Base-by-base conservation (phyloP, 1,284 basidiomycete genomes). In the Spongiforma sp. region DNA sequence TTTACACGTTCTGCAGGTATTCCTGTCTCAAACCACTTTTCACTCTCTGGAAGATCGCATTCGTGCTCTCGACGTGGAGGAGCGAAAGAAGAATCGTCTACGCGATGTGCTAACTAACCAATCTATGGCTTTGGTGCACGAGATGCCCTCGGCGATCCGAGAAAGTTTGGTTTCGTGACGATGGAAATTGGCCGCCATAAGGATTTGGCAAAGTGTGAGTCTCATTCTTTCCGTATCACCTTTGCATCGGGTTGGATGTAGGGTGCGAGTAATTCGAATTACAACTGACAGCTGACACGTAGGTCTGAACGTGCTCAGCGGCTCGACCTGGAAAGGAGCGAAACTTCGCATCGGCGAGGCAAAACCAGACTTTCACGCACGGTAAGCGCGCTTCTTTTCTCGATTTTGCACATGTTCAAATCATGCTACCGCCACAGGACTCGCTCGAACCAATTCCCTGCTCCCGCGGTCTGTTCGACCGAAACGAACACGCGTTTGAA, bases 41-140 rank as follows among this genome's bases (percentile, higher is more conserved):
- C 94, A 95, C 68, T 84, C 86, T 19, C 87, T 99, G 30, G 98
- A 99, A 74, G 94, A 99, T 73, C 86, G 89, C 19, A 82, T 99
- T 15, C 89, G 96, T 11, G 84, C 89, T 1, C 84, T 86, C 33
- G 96, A 99, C 59, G 89, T 89, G 2, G 93, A 96, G 64, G 94
- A 96, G 72, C 88, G 89, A 76, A 93, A 93, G 73, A 83, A 91
- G 50, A 91, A 91, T 67, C 86, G 88, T 39, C 77, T 91, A 48
- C 86, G 87, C 4, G 90, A 93, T 68, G 89, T n/a, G n/a, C n/a
- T n/a, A n/a, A n/a, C n/a, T n/a, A n/a, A n/a, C n/a, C n/a, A n/a
- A n/a, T n/a, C n/a, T n/a, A 93, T 72, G 91, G 90, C 7, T 84
- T 93, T 62, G 91, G 88, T 1, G 76, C 81, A 43, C 67, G 81